Evolutionary conservation across 805 yeast species (phyloP), one percentile per base, ranked within the genome.

Genomic region (Candida anglica): DNA sequence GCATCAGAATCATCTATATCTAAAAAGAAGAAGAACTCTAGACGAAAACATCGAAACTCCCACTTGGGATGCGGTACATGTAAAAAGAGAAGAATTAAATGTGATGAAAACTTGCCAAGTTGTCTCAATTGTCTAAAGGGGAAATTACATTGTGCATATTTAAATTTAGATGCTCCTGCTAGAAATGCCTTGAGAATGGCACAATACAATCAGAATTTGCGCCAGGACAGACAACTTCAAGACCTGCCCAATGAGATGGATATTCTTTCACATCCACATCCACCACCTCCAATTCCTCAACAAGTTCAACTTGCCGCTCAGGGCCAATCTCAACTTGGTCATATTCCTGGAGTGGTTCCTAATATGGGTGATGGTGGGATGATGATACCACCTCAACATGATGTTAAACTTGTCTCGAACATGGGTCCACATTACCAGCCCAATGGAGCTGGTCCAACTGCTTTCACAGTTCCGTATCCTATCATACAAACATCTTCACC

Each of bases 61-160:
- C 87, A 81, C 47, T 51, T 74, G 33, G 91, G 93, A n/a, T 83
- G 93, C 57, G 77, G 75, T 3, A 77, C 79, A 15, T 72, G 77
- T 43, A 72, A 72, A 34, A 70, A 67, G 37, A 56, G 77, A 37
- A 53, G 77, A 26, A 71, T 72, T 50, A 71, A 71, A 41, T 72
- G 77, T 48, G 73, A 69, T 44, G 76, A 71, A 39, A 66, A 63
- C 29, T 55, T 71, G 13, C 77, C 77, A 0, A 63, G 66, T 31
- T 72, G 77, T 42, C 48, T 63, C 38, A 72, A 71, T 43, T 72
- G 77, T 38, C 46, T 58, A 40, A 64, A 67, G 47, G 71, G 73
- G 7, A 65, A 66, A 41, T 53, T 66, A 32, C 69, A 63, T 45
- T 66, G 73, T 45, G 73, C 71, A 5, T 66, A 66, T 43, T 49